Base-by-base conservation (phyloP, 2,329 filamentous ascomycete species). In the Paramyrothecium sp. region DNA sequence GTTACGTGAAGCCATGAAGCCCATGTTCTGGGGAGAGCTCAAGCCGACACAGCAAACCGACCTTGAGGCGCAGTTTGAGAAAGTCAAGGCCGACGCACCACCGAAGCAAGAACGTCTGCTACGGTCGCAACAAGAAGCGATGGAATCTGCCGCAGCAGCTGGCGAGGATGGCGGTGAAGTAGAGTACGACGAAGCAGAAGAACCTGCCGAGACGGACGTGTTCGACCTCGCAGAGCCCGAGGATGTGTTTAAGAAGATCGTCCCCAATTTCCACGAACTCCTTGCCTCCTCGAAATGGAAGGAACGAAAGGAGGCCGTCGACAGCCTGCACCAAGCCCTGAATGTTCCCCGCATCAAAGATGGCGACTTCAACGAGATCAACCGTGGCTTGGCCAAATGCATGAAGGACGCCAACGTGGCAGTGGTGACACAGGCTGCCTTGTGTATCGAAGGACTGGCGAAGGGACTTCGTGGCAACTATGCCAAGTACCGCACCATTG, bases 331-430 rank as follows among this genome's bases (percentile, higher is more conserved):
- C 65, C 84, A 84, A 16, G 82, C 86, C 3, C 75, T 96, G 56
- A 96, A 96, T 65, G 89, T 96, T 46, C 92, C 94, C 16, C 85
- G 89, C 60, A 97, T 99, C 72, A 96, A 97, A 73, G 94, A 98
- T 65, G 91, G 87, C 7, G 89, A 91, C 55, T 98, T 92, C 69
- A 86, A 89, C 70, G 94, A 98, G 66, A 83, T 98, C 63, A 86
- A 91, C 56, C 85, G 91, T 59, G 89, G 86, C 3, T 81, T 98
- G 55, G 94, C 95, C 49, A 99, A 98, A 75, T 92, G 87, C 66
- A 99, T 99, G 95, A 99, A 99, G 74, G 96, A 99, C 66, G 95
- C 96, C 65, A 99, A 99, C 69, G 89, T 99, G 64, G 89, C 91
- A 5, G 95, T 98, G 52, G 95, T 97, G 20, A 95, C 90, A 2